Conservation (phyloP, 345 rosid species). For the Rhodomyrtus tomentosa region DNA sequence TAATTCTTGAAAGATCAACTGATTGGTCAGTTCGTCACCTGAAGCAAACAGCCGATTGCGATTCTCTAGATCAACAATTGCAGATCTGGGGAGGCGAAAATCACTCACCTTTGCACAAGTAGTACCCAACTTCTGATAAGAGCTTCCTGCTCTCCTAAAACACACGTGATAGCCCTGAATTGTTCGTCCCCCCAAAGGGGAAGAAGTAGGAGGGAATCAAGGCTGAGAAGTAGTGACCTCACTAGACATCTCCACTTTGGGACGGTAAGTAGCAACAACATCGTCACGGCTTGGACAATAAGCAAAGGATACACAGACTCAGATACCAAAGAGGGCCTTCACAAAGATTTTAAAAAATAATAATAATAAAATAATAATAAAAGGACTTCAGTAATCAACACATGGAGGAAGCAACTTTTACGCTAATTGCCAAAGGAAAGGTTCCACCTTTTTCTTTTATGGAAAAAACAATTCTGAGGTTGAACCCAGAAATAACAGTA, state of each 20-base stretch:
- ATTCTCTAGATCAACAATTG: constrained; percentile 35
- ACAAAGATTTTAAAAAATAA: neutral
- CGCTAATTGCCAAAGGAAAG: neutral
- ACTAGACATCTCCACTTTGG: constrained; percentile 29
- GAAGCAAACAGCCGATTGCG: constrained; percentile 36
- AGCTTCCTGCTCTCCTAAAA: constrained; percentile 35
- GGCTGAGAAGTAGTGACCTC: constrained; percentile 37
- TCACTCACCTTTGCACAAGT: constrained; percentile 38
- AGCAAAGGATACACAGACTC: constrained; percentile 76
- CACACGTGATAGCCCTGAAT: constrained; percentile 45
- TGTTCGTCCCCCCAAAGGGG: constrained; percentile 24
- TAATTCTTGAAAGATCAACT: constrained; percentile 53
- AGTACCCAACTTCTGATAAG: constrained; percentile 32
- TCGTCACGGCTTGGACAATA: constrained; percentile 39
- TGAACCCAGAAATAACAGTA: neutral
- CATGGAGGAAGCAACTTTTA: neutral
- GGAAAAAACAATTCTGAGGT: neutral
- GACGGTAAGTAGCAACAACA: constrained; percentile 71
- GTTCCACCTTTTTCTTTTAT: neutral
- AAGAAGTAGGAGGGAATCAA: constrained; percentile 31
- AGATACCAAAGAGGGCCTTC: constrained; percentile 51
- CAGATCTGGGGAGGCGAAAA: constrained; percentile 56
- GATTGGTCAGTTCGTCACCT: constrained; percentile 49
- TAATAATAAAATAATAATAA: too few species aligned
- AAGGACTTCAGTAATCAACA: neutral